phyloP scores from a whole-genome alignment of 345 rosid genomes.

The Lepidium africanum region DNA sequence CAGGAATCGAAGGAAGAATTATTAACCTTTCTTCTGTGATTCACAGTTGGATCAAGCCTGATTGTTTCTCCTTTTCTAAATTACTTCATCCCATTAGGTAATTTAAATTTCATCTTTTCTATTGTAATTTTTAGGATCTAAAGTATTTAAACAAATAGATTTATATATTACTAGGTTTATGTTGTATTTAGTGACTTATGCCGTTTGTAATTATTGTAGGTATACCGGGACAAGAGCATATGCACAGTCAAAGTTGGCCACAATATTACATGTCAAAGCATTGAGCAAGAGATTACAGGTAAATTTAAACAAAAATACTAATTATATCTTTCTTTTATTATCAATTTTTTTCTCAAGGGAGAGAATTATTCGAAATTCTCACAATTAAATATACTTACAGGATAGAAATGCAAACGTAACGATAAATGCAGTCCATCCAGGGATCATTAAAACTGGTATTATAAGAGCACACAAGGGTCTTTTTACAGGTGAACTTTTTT shows the following conservation, averaged over 20 bases:
- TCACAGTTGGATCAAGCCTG: slow-evolving; percentile 79
- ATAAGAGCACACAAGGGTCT: slow-evolving; percentile 77
- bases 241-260: slow-evolving; percentile 83
- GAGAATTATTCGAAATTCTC: not conserved
- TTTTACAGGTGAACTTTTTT: slow-evolving; percentile 48
- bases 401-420: slow-evolving; percentile 69
- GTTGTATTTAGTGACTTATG: not conserved
- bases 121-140: not conserved
- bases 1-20: slow-evolving; percentile 77
- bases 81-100: slow-evolving; percentile 73
- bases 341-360: not conserved
- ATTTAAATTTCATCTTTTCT: not conserved
- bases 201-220: slow-evolving; percentile 26
- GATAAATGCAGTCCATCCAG: slow-evolving; percentile 93
- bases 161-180: not conserved
- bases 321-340: not conserved
- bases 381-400: slow-evolving; percentile 31
- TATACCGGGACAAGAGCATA: slow-evolving; percentile 86
- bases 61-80: slow-evolving; percentile 49
- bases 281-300: slow-evolving; percentile 71
- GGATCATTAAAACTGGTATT: slow-evolving; percentile 88
- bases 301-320: not conserved
- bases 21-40: slow-evolving; percentile 87
- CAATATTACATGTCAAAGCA: slow-evolving; percentile 78
- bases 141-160: not conserved